phyloP scores from a whole-genome alignment of 129 eudicot species.

The Sambucus nigra region DNA sequence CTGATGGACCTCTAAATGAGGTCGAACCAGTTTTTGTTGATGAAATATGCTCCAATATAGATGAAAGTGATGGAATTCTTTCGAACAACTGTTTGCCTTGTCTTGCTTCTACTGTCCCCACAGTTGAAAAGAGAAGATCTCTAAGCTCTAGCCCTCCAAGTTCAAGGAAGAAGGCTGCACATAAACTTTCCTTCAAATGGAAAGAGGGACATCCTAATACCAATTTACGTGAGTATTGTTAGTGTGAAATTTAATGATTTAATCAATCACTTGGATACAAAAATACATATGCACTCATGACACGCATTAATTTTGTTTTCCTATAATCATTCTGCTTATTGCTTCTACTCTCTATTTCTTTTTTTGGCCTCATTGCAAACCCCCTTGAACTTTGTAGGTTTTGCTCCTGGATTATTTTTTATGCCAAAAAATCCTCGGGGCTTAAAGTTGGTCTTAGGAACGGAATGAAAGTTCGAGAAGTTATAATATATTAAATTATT shows the following conservation, averaged over 20 bases:
- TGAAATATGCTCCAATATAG: slow-evolving; percentile 9
- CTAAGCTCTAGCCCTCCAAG: slow-evolving; percentile 25
- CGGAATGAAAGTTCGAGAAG: too few species aligned
- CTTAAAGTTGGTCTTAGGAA: too few species aligned
- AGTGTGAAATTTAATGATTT: neutral
- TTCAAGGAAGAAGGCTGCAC: slow-evolving; percentile 23
- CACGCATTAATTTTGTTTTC: too few species aligned
- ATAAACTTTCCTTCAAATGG: slow-evolving; percentile 36
- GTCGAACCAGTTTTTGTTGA: slow-evolving; percentile 6
- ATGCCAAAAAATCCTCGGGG: too few species aligned
- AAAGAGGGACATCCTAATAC: slow-evolving; percentile 31
- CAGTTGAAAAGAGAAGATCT: slow-evolving; percentile 27
- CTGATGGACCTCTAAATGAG: slow-evolving; percentile 17
- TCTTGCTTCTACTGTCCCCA: slow-evolving; percentile 28
- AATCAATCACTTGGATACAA: too few species aligned
- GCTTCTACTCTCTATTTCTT: too few species aligned
- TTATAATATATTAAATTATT: too few species aligned
- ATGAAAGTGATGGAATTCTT: slow-evolving; percentile 27
- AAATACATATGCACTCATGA: too few species aligned
- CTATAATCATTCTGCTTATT: too few species aligned
- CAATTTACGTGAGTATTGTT: slow-evolving; percentile 24
- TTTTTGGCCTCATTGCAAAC: too few species aligned
- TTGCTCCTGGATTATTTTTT: too few species aligned
- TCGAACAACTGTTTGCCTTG: slow-evolving; percentile 43
- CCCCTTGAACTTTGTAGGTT: too few species aligned